Percentiles rank a stretch among this genome's conserved stretches.
Evolutionary conservation across 2,329 filamentous ascomycete species (phyloP).

Genomic region (Curvularia lunata): DNA sequence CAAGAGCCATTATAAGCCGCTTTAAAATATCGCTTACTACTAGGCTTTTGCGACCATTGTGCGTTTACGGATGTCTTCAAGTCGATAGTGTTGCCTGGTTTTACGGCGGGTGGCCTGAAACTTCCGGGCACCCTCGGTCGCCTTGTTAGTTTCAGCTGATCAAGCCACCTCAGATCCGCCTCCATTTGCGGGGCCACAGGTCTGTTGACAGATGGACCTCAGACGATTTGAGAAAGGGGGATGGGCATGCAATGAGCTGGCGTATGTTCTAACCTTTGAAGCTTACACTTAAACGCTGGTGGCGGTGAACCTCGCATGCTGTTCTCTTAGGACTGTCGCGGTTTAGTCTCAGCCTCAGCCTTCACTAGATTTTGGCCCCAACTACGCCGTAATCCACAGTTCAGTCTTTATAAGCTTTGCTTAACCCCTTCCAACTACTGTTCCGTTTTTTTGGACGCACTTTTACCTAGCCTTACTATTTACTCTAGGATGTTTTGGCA

Average conservation of each 20-base stretch:
- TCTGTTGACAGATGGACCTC: not conserved
- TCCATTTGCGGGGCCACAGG: not conserved
- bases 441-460: not conserved
- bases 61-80: slow-evolving; percentile 4
- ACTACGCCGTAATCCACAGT: slow-evolving; percentile 1
- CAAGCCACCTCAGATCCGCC: not conserved
- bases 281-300: slow-evolving; percentile 1
- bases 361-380: slow-evolving; percentile 13
- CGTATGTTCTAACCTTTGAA: not conserved
- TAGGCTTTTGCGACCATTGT: not conserved
- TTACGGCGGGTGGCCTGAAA: slow-evolving; percentile 6
- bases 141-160: slow-evolving; percentile 11
- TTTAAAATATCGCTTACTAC: not conserved
- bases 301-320: slow-evolving; percentile 4
- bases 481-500: not conserved
- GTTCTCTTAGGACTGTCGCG: slow-evolving; percentile 3
- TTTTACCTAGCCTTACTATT: not conserved
- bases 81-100: slow-evolving; percentile 3
- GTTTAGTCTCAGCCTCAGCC: slow-evolving; percentile 15
- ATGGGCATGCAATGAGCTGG: not conserved
- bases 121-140: slow-evolving; percentile 7
- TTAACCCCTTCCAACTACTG: not conserved
- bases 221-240: no score
- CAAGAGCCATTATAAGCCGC: not conserved
- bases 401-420: slow-evolving; percentile 9